These are phyloP conservation scores for Candida manassasensis DNA, from an alignment of 805 yeast genomes.

Conservation along the genomic window DNA sequence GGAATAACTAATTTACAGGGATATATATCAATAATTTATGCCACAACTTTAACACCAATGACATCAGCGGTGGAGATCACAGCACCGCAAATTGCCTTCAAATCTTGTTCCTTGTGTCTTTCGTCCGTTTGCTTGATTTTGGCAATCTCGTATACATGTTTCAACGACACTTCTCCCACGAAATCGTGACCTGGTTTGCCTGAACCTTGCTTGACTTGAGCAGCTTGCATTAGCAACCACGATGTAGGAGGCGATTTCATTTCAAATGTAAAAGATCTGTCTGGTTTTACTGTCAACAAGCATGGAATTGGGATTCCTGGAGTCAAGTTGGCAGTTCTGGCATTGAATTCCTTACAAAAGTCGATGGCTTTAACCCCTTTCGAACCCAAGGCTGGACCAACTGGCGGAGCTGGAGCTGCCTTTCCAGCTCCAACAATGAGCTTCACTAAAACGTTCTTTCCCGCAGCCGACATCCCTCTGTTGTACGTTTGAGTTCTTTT, in stretches of 20 bases:
- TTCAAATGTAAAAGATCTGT: slow-evolving; percentile 81
- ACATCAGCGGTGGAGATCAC: slow-evolving; percentile 85
- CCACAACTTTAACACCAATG: slow-evolving; percentile 79
- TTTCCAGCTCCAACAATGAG: slow-evolving; percentile 94
- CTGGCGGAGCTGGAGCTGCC: slow-evolving; percentile 98
- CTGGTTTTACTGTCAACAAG: slow-evolving; percentile 81
- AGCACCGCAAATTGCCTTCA: slow-evolving; percentile 76
- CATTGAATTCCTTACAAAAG: slow-evolving; percentile 96
- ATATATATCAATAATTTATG: slow-evolving; percentile 30
- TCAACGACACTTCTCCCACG: slow-evolving; percentile 68
- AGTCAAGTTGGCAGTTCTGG: slow-evolving; percentile 81
- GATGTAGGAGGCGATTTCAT: slow-evolving; percentile 90
- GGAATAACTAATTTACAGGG: slow-evolving; percentile 5
- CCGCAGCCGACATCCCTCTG: slow-evolving; percentile 19
- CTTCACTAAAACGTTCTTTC: slow-evolving; percentile 69
- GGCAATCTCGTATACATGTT: slow-evolving; percentile 93
- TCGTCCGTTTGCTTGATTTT: slow-evolving; percentile 86
- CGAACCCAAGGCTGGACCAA: slow-evolving; percentile 97
- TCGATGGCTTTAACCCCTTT: slow-evolving; percentile 98
- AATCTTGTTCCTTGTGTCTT: slow-evolving; percentile 62
- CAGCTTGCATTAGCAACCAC: slow-evolving; percentile 77
- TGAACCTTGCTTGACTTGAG: slow-evolving; percentile 75
- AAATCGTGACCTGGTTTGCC: slow-evolving; percentile 55
- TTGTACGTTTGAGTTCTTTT: not conserved
- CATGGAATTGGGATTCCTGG: slow-evolving; percentile 93